Percentiles rank a stretch among this genome's conserved stretches.
Conservation (phyloP, 129 eudicot genomes). For the Cynara cardunculus region DNA sequence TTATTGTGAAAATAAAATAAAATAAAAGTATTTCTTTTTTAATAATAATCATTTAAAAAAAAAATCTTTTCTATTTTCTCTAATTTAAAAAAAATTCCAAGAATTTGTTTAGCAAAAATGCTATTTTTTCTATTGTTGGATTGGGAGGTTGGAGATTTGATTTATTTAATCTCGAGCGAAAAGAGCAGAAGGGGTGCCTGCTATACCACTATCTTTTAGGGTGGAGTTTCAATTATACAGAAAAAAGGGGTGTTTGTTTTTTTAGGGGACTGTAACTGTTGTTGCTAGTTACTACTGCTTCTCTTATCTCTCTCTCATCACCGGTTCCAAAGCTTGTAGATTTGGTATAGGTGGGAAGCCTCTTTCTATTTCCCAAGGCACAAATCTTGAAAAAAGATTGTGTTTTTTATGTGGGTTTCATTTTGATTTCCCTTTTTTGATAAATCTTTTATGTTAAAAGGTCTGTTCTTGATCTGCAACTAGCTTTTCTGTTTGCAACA, state of each 20-base stretch:
- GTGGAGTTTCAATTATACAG: constrained; percentile 2
- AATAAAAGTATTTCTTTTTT: too few species aligned
- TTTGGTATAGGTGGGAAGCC: constrained; percentile 76
- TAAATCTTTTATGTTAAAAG: constrained; percentile 16
- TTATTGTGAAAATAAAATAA: too few species aligned
- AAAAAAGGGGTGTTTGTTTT: constrained; percentile 15
- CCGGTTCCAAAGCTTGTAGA: constrained; percentile 56
- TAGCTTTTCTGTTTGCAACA: constrained; percentile 7
- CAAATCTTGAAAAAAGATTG: constrained; percentile 21
- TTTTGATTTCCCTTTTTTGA: constrained; percentile 18
- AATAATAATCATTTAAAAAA: too few species aligned
- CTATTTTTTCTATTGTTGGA: background rate
- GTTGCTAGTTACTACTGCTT: constrained; percentile 25
- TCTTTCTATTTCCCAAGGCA: constrained; percentile 32
- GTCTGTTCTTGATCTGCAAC: constrained; percentile 37
- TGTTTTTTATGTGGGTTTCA: constrained; percentile 3
- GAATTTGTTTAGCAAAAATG: too few species aligned
- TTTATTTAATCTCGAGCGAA: background rate
- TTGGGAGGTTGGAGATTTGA: background rate
- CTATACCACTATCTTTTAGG: constrained; percentile 5
- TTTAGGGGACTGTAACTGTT: constrained; percentile 31
- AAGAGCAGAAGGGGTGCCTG: background rate
- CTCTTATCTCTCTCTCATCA: constrained; percentile 28
- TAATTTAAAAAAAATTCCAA: too few species aligned
- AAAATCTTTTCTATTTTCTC: too few species aligned